Evolutionary conservation across 1,284 basidiomycete species (phyloP), one percentile per base, ranked within the genome.

Genomic region (Tausonia pullulans): DNA sequence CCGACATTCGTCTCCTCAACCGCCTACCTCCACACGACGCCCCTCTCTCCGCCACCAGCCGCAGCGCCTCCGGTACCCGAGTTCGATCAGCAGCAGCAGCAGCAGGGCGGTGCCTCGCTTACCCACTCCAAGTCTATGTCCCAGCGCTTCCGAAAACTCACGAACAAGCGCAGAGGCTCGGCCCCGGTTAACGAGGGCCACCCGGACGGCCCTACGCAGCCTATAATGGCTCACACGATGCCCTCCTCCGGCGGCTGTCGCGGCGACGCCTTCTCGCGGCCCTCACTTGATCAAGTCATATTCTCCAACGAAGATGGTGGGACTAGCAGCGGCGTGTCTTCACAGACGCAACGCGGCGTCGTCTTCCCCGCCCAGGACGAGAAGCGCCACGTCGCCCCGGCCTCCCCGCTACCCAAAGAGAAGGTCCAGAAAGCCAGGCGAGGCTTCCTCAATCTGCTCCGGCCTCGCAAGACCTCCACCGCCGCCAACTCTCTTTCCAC

Each of bases 1-100:
- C 61, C 61, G 5, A 53, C 56, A 8, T 48, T 62, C 40, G 57
- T 62, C 61, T 62, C 61, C 10, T 56, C 61, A 3, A 62, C 61
- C 5, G 52, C 61, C 14, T 48, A 49, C 5, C 52, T 62, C 10
- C 8, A 40, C 43, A 57, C 45, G 14, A 45, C 43, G 55, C 55
- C n/a, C 10, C 53, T 41, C 5, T 41, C 53, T 10, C 53, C 53
- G 41, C 39, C 16, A 14, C 14, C 55, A 6, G 39, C 54, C 5
- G 27, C 27, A 27, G 27, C 27, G 27, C 27, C 27, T 27, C 27
- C 27, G 27, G 27, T 27, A 27, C 27, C 27, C 27, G 27, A 27
- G 27, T 27, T 27, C 27, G 27, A 27, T 27, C 27, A 27, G 27
- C 27, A 27, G 27, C 27, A 27, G 27, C 39, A 55, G 54, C 43